These are phyloP conservation scores for Aureobasidium sp. DNA, from an alignment of 2,329 filamentous ascomycete species.

Conservation along the genomic window DNA sequence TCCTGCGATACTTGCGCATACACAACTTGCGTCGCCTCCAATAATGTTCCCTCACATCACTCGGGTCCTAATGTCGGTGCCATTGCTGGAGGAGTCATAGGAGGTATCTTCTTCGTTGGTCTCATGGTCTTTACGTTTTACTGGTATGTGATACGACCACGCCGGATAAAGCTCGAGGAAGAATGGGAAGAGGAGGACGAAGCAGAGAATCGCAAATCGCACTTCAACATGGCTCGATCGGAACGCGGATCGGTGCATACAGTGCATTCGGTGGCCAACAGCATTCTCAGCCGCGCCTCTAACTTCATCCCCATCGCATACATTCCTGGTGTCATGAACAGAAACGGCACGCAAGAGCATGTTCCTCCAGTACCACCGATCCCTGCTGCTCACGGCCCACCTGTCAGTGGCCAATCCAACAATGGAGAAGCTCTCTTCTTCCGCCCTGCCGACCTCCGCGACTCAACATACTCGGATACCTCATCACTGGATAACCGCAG, in stretches of 20 bases:
- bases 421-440: conserved; percentile 88
- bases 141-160: conserved; percentile 87
- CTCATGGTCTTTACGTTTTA: conserved; percentile 83
- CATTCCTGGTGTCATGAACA: conserved; percentile 91
- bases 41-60: conserved; percentile 40
- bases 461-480: conserved; percentile 88
- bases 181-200: conserved; percentile 60
- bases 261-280: conserved; percentile 94
- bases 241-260: conserved; percentile 80
- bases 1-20: conserved; percentile 68
- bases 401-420: conserved; percentile 58
- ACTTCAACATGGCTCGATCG: conserved; percentile 35
- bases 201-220: conserved; percentile 52
- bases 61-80: conserved; percentile 76
- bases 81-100: conserved; percentile 92
- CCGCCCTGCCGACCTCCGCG: conserved; percentile 88
- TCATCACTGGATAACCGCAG: conserved; percentile 57
- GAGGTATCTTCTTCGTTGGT: conserved; percentile 81
- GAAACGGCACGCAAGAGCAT: conserved; percentile 74
- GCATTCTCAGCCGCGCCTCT: conserved; percentile 93
- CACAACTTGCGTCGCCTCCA: conserved; percentile 59
- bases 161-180: conserved; percentile 68
- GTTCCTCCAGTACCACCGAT: conserved; percentile 92
- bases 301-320: conserved; percentile 99
- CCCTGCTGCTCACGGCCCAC: conserved; percentile 62